Evolutionary conservation across 2,329 filamentous ascomycete species (phyloP).

Genomic region (Thielaviopsis ethacetica): DNA sequence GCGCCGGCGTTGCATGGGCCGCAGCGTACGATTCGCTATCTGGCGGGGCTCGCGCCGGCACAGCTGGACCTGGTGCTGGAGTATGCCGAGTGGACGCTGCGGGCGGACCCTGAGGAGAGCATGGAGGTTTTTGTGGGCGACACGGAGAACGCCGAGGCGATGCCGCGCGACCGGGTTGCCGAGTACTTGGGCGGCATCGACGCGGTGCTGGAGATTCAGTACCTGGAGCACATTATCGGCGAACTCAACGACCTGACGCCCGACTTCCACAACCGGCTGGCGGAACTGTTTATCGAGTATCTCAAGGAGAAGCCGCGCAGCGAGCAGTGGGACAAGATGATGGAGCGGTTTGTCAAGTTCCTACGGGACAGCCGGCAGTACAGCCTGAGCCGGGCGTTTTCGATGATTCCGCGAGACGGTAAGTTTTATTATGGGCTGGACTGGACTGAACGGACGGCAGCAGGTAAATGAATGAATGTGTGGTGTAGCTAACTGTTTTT

Average conservation of each 20-base stretch:
- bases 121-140: slow-evolving; percentile 93
- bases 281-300: slow-evolving; percentile 52
- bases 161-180: slow-evolving; percentile 63
- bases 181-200: slow-evolving; percentile 58
- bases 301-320: slow-evolving; percentile 27
- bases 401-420: slow-evolving; percentile 66
- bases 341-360: slow-evolving; percentile 55
- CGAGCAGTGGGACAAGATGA: slow-evolving; percentile 38
- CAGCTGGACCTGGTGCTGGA: slow-evolving; percentile 83
- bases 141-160: slow-evolving; percentile 81
- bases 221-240: slow-evolving; percentile 78
- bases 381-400: slow-evolving; percentile 61
- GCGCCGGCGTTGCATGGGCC: slow-evolving; percentile 55
- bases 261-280: slow-evolving; percentile 72
- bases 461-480: too few relatives aligned
- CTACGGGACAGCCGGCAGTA: slow-evolving; percentile 64
- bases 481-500: too few relatives aligned
- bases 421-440: slow-evolving; percentile 18
- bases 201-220: slow-evolving; percentile 54
- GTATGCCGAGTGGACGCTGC: slow-evolving; percentile 77
- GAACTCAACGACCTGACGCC: slow-evolving; percentile 74
- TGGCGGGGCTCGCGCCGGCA: slow-evolving; percentile 77
- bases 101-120: slow-evolving; percentile 52
- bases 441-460: too few relatives aligned
- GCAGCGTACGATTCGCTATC: slow-evolving; percentile 67